Evolutionary conservation across 345 rosid species (phyloP).

Genomic region (Camelina neglecta): DNA sequence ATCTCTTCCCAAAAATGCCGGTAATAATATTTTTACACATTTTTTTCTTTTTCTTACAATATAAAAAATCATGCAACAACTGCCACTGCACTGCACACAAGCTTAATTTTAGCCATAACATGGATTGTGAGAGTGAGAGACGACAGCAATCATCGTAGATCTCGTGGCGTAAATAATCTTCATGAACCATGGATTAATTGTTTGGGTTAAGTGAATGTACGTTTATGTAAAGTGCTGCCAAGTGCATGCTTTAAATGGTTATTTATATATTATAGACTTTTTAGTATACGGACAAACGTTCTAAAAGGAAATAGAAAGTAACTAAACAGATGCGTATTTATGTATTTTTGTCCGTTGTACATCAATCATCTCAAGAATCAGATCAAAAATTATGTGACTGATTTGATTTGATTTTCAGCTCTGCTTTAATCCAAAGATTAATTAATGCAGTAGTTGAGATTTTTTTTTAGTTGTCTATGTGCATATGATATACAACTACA

Average conservation of each 20-base stretch:
- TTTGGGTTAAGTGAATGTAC: conserved; percentile 20
- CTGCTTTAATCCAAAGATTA: not conserved
- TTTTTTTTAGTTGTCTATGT: not conserved
- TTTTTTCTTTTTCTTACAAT: not conserved
- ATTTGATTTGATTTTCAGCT: conserved; percentile 1
- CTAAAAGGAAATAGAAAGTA: not conserved
- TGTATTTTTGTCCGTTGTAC: conserved; percentile 22
- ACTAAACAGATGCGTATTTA: not conserved
- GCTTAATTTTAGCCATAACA: not conserved
- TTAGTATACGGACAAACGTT: conserved; percentile 19
- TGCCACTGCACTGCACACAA: not conserved
- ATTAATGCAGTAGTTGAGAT: conserved; percentile 22
- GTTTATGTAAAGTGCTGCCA: conserved; percentile 11
- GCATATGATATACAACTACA: conserved; percentile 23
- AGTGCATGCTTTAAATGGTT: conserved; percentile 11
- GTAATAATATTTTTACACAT: conserved; percentile 25
- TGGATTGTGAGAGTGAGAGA: not conserved
- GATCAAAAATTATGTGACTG: conserved; percentile 9
- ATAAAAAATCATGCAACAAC: not conserved
- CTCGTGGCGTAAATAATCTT: conserved; percentile 7
- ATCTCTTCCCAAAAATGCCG: conserved; percentile 49
- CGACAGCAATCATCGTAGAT: not conserved
- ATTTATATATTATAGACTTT: not conserved
- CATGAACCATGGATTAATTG: not conserved
- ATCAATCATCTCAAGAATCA: not conserved